phyloP scores from a whole-genome alignment of 768 basidiomycete species.

The Lentinula guzmanii region DNA sequence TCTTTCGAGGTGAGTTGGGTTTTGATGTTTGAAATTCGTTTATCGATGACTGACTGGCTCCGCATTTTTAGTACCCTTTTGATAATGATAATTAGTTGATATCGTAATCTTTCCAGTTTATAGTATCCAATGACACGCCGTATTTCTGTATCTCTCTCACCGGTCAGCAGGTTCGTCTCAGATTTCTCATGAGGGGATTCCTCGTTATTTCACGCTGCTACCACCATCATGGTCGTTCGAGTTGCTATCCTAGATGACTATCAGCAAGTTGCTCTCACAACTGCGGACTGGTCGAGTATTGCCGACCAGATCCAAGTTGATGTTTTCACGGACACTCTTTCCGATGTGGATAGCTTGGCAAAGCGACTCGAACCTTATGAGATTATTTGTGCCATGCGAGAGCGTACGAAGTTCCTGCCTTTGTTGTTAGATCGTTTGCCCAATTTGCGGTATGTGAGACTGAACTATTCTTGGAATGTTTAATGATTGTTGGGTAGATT shows the following conservation, averaged over 20 bases:
- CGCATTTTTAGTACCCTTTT: conserved; percentile 63
- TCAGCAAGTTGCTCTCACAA: conserved; percentile 42
- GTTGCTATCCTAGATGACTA: conserved; percentile 62
- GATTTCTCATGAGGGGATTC: not conserved
- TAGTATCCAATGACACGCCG: not conserved
- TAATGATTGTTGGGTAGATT: conserved; percentile 22
- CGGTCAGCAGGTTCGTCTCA: not conserved
- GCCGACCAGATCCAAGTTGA: conserved; percentile 31
- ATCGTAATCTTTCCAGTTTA: not conserved
- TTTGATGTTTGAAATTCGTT: not conserved
- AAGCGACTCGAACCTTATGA: conserved; percentile 44
- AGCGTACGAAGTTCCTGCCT: conserved; percentile 51
- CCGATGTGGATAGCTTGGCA: conserved; percentile 44
- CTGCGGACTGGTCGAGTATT: conserved; percentile 49
- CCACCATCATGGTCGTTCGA: conserved; percentile 16
- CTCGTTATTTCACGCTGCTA: not conserved
- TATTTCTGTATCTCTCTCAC: not conserved
- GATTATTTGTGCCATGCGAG: conserved; percentile 62
- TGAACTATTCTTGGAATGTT: not conserved
- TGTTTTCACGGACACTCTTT: conserved; percentile 45
- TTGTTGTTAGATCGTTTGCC: conserved; percentile 49
- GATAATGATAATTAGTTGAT: conserved; percentile 50
- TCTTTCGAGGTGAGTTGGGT: conserved; percentile 70
- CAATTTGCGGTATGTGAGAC: conserved; percentile 36
- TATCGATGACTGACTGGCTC: conserved; percentile 15